Conservation (phyloP, 1,139 yeast species). For the Geotrichum cucujoidarum region DNA sequence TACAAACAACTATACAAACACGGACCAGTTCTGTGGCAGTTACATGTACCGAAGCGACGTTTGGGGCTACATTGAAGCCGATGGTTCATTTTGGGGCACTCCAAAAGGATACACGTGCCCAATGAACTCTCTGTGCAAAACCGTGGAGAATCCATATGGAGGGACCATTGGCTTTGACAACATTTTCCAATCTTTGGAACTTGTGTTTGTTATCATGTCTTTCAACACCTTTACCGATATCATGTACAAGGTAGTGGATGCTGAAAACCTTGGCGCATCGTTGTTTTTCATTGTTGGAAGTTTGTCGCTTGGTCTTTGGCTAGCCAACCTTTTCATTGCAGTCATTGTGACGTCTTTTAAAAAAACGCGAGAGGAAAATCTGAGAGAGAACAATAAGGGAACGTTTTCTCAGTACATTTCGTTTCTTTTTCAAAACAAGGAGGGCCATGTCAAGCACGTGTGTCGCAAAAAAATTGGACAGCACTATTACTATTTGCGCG, state of each 20-base stretch:
- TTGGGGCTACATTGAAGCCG: conserved; percentile 51
- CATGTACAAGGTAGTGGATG: conserved; percentile 81
- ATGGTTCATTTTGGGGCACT: conserved; percentile 44
- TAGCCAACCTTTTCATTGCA: conserved; percentile 77
- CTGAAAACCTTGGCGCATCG: conserved; percentile 74
- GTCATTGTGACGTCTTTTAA: conserved; percentile 75
- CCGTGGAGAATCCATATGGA: conserved; percentile 64
- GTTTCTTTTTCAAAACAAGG: background rate
- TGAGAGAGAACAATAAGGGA: conserved; percentile 11
- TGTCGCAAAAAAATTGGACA: conserved; percentile 24
- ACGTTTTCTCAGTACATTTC: conserved; percentile 6
- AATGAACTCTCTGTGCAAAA: conserved; percentile 60
- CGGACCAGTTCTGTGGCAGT: conserved; percentile 75
- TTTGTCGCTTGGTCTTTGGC: conserved; percentile 77
- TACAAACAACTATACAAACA: conserved; percentile 52
- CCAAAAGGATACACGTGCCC: conserved; percentile 85
- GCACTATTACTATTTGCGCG: conserved; percentile 22
- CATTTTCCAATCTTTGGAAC: conserved; percentile 71
- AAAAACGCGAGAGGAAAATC: conserved; percentile 32
- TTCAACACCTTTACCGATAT: conserved; percentile 88
- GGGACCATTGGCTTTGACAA: conserved; percentile 82
- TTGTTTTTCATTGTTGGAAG: conserved; percentile 72
- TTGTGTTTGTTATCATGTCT: conserved; percentile 83
- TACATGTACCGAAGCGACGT: conserved; percentile 44
- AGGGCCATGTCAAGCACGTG: conserved; percentile 22